Evolutionary conservation across 805 yeast genomes (phyloP).

Genomic region (Ogataea thermomethanolica): DNA sequence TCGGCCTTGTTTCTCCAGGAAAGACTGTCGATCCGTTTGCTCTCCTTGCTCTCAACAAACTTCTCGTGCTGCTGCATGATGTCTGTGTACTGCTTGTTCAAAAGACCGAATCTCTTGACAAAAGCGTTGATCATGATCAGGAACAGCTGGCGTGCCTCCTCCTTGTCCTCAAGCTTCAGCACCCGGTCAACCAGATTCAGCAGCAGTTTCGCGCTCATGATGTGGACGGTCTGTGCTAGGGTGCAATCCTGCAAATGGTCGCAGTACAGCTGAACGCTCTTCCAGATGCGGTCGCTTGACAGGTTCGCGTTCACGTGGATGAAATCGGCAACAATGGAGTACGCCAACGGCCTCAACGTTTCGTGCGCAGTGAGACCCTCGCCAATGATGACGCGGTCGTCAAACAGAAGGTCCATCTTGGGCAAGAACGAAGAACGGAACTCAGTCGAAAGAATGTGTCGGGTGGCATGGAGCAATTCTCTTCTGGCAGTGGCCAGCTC

Average conservation of each 20-base stretch:
- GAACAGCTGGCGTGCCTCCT: conserved; percentile 79
- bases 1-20: conserved; percentile 39
- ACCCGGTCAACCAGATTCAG: conserved; percentile 87
- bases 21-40: conserved; percentile 41
- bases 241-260: conserved; percentile 75
- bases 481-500: conserved; percentile 89
- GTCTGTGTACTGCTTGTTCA: conserved; percentile 68
- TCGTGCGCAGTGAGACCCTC: conserved; percentile 90
- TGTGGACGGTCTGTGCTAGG: conserved; percentile 84
- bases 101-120: conserved; percentile 71
- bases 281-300: conserved; percentile 79
- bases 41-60: conserved; percentile 43
- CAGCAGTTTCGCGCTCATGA: conserved; percentile 90
- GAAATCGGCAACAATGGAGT: conserved; percentile 92
- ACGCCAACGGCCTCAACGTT: conserved; percentile 87
- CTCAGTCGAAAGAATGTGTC: conserved; percentile 92
- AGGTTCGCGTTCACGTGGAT: conserved; percentile 87
- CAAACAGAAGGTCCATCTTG: conserved; percentile 78
- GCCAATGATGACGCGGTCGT: conserved; percentile 85
- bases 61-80: conserved; percentile 60
- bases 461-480: conserved; percentile 87
- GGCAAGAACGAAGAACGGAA: conserved; percentile 79
- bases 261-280: conserved; percentile 80
- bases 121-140: conserved; percentile 86
- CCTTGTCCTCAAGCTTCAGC: conserved; percentile 72